Conservation (phyloP, 2,329 filamentous ascomycete genomes). For the Paecilomyces formosus region DNA sequence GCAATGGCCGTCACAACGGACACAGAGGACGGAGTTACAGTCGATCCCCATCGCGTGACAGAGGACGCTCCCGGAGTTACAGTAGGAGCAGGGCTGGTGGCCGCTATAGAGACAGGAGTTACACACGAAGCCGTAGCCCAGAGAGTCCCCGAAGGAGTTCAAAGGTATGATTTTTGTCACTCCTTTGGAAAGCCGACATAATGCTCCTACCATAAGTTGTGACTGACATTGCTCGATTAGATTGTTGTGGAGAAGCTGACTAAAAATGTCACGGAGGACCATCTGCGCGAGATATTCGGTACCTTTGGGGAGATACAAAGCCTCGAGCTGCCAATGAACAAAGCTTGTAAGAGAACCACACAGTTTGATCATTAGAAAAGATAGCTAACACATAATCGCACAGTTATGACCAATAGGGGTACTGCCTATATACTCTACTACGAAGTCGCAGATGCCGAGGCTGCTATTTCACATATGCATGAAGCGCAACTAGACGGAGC, state of each 20-base stretch:
- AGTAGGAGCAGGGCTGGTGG: slow-evolving; percentile 34
- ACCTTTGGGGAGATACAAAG: slow-evolving; percentile 79
- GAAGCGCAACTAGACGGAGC: slow-evolving; percentile 88
- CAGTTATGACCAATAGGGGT: slow-evolving; percentile 82
- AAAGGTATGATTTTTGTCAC: slow-evolving; percentile 11
- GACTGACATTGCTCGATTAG: slow-evolving; percentile 37
- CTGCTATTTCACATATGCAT: slow-evolving; percentile 93
- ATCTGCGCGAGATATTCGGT: slow-evolving; percentile 87
- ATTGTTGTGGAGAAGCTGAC: slow-evolving; percentile 95
- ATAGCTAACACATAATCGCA: slow-evolving; percentile 7
- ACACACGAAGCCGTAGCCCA: slow-evolving; percentile 25
- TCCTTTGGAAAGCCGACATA: not conserved
- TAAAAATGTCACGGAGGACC: slow-evolving; percentile 84
- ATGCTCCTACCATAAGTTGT: not conserved
- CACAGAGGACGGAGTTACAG: slow-evolving; percentile 18
- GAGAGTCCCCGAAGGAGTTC: slow-evolving; percentile 14
- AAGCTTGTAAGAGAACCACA: slow-evolving; percentile 57
- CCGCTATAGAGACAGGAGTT: slow-evolving; percentile 31
- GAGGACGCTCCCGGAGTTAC: slow-evolving; percentile 25
- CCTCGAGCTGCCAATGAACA: slow-evolving; percentile 83
- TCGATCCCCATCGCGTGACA: slow-evolving; percentile 20
- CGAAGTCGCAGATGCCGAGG: slow-evolving; percentile 70
- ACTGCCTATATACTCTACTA: slow-evolving; percentile 87
- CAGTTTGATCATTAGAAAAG: slow-evolving; percentile 1
- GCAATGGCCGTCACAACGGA: slow-evolving; percentile 17